Evolutionary conservation across 2,329 filamentous ascomycete species (phyloP), one percentile per base, ranked within the genome.

Genomic region (Curvularia sp.): DNA sequence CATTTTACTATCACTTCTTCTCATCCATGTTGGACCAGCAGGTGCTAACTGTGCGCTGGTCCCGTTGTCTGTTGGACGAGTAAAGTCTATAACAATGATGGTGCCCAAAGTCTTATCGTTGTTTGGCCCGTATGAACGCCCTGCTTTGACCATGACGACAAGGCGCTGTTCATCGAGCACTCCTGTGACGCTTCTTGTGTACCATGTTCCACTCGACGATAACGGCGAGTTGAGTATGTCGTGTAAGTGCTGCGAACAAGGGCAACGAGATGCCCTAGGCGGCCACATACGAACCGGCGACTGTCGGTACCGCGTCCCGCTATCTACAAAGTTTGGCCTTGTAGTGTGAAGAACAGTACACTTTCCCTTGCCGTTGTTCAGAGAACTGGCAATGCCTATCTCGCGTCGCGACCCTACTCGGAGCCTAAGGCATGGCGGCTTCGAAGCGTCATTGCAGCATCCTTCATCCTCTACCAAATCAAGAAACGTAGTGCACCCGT

Each of bases 391-490:
- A 57, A 53, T 61, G 9, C 78, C 72, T 24, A 74, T 75, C 7
- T 74, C 63, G 15, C 71, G 76, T 41, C 84, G 77, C 30, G 81
- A 78, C 3, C 82, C 82, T 9, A 84, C 75, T 26, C 84, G 80
- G 4, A 90, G 75, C 4, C 83, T 80, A 12, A 86, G 74, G 18
- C 78, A 77, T 62, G 75, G 58, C 18, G 55, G 57, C n/a, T 55
- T 43, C 60, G 71, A 67, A 2, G 66, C 60, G n/a, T 72, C 64
- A 2, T 69, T 61, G 31, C 72, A 78, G 55, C 75, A 78, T 2
- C 71, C 49, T 3, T 81, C 75, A 60, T 85, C 82, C 60, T 87
- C 80, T 5, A 88, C 82, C 0, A 90, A 70, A 63, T 90, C 88
- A 5, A 89, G 53, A 65, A 86, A 89, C 0, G 86, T 80, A 22